Base-by-base conservation (phyloP, 208 protist species). In the Crithidia fasciculata region DNA sequence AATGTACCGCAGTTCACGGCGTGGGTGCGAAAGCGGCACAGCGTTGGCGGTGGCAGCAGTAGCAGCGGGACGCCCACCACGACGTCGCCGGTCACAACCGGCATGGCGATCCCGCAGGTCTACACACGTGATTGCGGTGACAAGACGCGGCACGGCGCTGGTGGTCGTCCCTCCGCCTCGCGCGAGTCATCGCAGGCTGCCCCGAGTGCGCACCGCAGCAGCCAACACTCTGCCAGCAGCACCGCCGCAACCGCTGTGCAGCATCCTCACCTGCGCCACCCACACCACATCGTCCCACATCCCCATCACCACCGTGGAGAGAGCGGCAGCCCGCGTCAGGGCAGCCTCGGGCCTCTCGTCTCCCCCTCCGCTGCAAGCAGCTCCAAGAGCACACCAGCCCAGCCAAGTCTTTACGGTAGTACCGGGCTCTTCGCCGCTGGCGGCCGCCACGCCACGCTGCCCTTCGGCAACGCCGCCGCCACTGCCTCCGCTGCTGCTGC, bases 1-100 rank as follows among this genome's bases (percentile, higher is more conserved):
- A 61, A 70, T 19, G 53, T 61, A 5, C 65, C 65, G 43, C 65
- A 70, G 53, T 70, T 70, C 37, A 61, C 53, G 3, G 28, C 4
- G 18, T 54, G 65, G 2, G 7, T 61, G 39, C 65, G 53, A n/a
- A 52, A 43, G 0, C 65, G 65, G 3, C 65, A 59, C 19, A 41
- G 54, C 53, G 61, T 52, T 37, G 40, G 41, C 10, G 45, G 62
- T 36, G 15, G 58, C 36, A 12, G 45, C 45, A 49, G 12, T 13
- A 8, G 45, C 45, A 49, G 45, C 45, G 7, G 45, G 45, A 49
- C 45, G 45, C 28, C 28, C 28, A 28, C 28, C 28, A 28, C 28
- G 28, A 28, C 28, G 28, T 28, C 28, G 28, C 28, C 28, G 28
- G 28, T 28, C 28, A 28, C 28, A 28, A 28, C 28, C 28, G 28